phyloP scores from a whole-genome alignment of 257 asterid genomes.

The Gentiana macrophylla region DNA sequence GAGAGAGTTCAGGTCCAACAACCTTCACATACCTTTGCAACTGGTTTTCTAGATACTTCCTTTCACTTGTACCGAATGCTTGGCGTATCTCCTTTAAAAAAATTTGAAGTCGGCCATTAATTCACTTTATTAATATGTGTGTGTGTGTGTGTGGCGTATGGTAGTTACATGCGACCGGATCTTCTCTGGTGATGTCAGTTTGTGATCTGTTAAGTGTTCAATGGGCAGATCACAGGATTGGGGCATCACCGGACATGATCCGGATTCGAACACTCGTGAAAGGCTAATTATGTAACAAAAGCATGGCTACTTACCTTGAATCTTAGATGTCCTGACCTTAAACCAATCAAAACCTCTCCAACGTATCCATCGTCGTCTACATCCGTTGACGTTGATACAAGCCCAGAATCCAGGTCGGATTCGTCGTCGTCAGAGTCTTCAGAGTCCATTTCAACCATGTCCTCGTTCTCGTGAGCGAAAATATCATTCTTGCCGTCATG shows the following conservation, averaged over 20 bases:
- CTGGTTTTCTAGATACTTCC: slow-evolving; percentile 44
- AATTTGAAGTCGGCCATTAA: slow-evolving; percentile 3
- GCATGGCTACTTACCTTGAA: slow-evolving; percentile 37
- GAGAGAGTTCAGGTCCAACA: slow-evolving; percentile 75
- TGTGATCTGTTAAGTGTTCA: no score
- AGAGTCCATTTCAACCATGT: slow-evolving; percentile 52
- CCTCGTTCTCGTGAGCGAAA: slow-evolving; percentile 34
- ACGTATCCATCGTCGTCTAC: slow-evolving; percentile 34
- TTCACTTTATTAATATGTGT: no score
- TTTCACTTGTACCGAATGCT: slow-evolving; percentile 49
- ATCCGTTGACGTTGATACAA: slow-evolving; percentile 13
- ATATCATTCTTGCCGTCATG: slow-evolving; percentile 40
- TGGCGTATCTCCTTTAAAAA: slow-evolving; percentile 50
- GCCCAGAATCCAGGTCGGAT: slow-evolving; percentile 38
- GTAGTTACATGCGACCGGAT: no score
- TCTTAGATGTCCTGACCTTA: slow-evolving; percentile 47
- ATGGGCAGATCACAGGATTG: no score
- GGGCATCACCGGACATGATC: no score
- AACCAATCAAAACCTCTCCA: slow-evolving; percentile 52
- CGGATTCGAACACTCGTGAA: no score
- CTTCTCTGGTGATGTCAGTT: no score
- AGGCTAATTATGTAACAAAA: no score
- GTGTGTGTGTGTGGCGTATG: no score
- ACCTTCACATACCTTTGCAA: slow-evolving; percentile 43
- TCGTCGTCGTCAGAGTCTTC: slow-evolving; percentile 56